Evolutionary conservation across 2,329 filamentous ascomycete species (phyloP).

Genomic region (Fusarium tricinctum): DNA sequence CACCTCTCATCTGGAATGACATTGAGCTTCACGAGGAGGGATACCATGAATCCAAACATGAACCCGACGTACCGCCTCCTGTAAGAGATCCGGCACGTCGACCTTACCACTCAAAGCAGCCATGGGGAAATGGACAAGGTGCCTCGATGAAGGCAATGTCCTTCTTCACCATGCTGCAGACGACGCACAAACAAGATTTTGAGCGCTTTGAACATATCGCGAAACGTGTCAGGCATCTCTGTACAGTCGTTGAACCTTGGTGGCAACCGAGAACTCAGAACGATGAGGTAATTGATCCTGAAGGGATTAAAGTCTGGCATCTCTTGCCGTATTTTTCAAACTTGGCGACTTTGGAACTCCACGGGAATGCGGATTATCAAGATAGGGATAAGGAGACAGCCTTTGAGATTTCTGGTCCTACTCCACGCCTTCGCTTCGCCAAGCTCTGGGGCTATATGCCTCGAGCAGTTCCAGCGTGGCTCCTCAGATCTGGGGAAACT

Average conservation of each 20-base stretch:
- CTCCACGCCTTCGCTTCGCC: constrained; percentile 13
- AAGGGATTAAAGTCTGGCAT: constrained; percentile 22
- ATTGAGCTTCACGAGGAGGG: constrained; percentile 32
- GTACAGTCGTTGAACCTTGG: background rate
- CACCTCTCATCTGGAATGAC: constrained; percentile 32
- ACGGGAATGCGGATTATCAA: background rate
- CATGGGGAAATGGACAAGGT: background rate
- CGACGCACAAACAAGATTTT: background rate
- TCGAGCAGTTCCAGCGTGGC: constrained; percentile 19
- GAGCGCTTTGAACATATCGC: constrained; percentile 1
- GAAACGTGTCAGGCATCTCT: constrained; percentile 6
- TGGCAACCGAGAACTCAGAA: fast-evolving
- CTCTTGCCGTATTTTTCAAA: constrained; percentile 29
- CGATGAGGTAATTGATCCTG: background rate
- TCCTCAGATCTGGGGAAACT: background rate
- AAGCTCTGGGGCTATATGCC: constrained; percentile 35
- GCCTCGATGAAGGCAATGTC: background rate
- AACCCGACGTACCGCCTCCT: constrained; percentile 13
- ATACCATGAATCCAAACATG: constrained; percentile 15
- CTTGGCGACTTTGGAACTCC: constrained; percentile 26
- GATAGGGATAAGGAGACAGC: fast-evolving
- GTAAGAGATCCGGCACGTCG: background rate
- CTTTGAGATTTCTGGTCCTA: background rate
- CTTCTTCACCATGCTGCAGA: constrained; percentile 20
- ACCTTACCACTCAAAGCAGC: background rate